Conservation (phyloP, 2,329 filamentous ascomycete species). For the Fusarium concolor region DNA sequence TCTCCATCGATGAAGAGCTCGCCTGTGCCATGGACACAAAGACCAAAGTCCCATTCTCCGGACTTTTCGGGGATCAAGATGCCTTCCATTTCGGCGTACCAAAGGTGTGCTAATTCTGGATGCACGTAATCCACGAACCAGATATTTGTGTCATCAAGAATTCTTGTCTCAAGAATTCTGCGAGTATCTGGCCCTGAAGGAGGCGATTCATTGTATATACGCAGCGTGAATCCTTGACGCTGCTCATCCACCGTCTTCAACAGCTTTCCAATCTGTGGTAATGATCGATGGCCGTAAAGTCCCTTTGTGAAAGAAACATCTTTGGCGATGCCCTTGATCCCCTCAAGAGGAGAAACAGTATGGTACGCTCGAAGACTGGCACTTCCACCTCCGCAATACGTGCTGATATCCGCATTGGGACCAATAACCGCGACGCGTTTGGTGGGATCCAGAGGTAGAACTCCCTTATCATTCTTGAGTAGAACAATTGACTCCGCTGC, state of each 20-base stretch:
- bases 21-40: neutral
- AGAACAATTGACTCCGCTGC: neutral
- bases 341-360: neutral
- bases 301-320: neutral
- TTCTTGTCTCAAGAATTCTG: neutral
- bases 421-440: neutral
- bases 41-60: slow-evolving; percentile 13
- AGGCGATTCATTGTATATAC: neutral
- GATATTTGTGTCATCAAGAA: neutral
- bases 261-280: neutral
- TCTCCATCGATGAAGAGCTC: neutral
- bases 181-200: neutral
- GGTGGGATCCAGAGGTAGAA: neutral
- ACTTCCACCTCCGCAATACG: slow-evolving; percentile 6
- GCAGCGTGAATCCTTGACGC: neutral
- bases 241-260: neutral
- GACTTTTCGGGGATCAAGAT: neutral
- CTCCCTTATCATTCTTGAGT: neutral
- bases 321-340: neutral
- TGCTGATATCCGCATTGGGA: neutral
- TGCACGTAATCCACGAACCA: slow-evolving; percentile 6
- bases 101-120: neutral
- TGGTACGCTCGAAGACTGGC: neutral
- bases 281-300: neutral
- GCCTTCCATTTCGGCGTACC: neutral